Base-by-base conservation (phyloP, 2,329 filamentous ascomycete genomes). In the Colletotrichum endophyticum region DNA sequence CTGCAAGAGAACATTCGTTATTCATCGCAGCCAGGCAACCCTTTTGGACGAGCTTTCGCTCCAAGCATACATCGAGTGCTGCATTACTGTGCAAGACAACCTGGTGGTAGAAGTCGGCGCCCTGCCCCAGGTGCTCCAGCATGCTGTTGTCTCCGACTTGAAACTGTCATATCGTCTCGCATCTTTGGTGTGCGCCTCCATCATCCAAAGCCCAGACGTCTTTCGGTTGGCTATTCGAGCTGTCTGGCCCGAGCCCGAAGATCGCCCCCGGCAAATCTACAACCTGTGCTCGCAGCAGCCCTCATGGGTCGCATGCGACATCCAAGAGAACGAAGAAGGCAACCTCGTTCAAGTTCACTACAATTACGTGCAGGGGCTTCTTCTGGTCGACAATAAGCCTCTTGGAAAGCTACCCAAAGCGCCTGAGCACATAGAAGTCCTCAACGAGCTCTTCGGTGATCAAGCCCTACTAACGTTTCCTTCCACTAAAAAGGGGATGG, bases 401-500 rank as follows among this genome's bases (percentile, higher is more conserved):
- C 70, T 84, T 3, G 79, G 85, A 0, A 90, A 88, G 15, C 85
- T 94, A 0, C 92, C 93, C 0, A 79, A 85, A 1, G 83, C 89
- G 3, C 89, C 91, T 59, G 87, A 86, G 22, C 80, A 89, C 5
- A 84, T 87, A 1, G 64, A 75, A 1, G 79, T 82, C 2, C 84
- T 93, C 9, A 81, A 83, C 8, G 84, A 87, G 5, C 84, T 94
- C 0, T 93, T 94, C 78, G 89, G 89, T 0, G 82, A 87, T 2
- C 87, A 89, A 16, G 85, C 85, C 30, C 85, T 93, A 0, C 85
- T 88, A 1, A 89, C 88, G 0, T 90, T 82, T 25, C 89, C 92
- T 0, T 94, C 92, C 0, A 72, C 78, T 0, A 75, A 91, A 0
- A 81, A 80, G 0, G 91, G 89, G 0, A 92, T 94, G 89, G 86